phyloP scores from a whole-genome alignment of 768 basidiomycete species.

The Favolaschia claudopus region DNA sequence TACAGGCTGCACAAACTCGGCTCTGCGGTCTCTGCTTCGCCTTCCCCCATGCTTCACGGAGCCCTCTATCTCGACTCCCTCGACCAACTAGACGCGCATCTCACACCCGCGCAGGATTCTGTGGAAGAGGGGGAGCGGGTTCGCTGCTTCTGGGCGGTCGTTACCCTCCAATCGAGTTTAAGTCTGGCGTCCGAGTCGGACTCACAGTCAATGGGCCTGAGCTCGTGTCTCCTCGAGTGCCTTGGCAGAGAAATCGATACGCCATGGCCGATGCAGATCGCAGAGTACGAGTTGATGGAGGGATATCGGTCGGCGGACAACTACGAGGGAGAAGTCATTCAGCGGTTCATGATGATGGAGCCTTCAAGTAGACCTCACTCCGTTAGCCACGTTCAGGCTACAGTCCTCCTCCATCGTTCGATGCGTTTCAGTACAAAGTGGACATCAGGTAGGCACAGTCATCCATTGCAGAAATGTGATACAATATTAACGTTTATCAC shows the following conservation, averaged over 20 bases:
- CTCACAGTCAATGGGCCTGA: neutral
- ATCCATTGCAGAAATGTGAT: neutral
- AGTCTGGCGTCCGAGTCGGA: neutral
- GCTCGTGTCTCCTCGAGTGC: neutral
- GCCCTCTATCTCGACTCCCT: too few species aligned
- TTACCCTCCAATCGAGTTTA: neutral
- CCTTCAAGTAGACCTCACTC: neutral
- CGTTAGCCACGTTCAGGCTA: neutral
- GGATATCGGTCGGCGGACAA: neutral
- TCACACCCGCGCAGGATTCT: neutral
- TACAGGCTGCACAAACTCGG: slow-evolving; percentile 9
- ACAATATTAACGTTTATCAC: neutral
- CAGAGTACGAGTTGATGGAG: neutral
- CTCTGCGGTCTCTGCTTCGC: neutral
- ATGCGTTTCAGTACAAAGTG: neutral
- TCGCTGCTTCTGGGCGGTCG: slow-evolving; percentile 13
- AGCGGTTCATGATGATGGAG: neutral
- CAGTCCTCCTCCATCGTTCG: neutral
- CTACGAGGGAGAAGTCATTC: neutral
- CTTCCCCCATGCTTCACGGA: neutral
- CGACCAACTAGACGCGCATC: neutral
- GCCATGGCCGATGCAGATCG: slow-evolving; percentile 6
- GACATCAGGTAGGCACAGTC: neutral
- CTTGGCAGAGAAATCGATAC: neutral
- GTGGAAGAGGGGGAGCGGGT: slow-evolving; percentile 7